Conservation (phyloP, 2,329 filamentous ascomycete genomes). For the Fusarium foetens region DNA sequence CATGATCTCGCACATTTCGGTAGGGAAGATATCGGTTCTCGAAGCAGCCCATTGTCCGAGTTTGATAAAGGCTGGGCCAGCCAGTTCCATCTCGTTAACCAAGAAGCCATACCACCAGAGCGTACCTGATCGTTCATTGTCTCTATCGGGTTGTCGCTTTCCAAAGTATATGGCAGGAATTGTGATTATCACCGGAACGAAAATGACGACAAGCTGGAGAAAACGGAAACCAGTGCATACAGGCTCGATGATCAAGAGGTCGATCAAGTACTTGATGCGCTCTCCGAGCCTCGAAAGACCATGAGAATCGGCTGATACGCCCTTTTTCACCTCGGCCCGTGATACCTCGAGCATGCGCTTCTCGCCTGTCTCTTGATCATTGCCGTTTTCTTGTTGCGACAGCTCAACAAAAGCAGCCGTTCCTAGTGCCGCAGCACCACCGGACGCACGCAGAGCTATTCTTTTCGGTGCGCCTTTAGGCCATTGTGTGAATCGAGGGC, state of each 20-base stretch:
- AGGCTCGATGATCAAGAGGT: slow-evolving; percentile 83
- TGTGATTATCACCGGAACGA: slow-evolving; percentile 85
- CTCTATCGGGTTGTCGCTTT: slow-evolving; percentile 66
- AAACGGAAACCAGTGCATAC: slow-evolving; percentile 89
- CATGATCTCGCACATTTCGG: slow-evolving; percentile 91
- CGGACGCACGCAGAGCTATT: slow-evolving; percentile 53
- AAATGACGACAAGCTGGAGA: slow-evolving; percentile 85
- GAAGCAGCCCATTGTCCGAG: slow-evolving; percentile 99
- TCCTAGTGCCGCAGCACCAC: slow-evolving; percentile 58
- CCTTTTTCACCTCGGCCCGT: slow-evolving; percentile 77
- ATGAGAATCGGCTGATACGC: slow-evolving; percentile 69
- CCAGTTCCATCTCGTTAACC: slow-evolving; percentile 88
- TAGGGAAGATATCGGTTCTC: slow-evolving; percentile 94
- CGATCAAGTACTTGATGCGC: slow-evolving; percentile 72
- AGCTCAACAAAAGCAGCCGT: slow-evolving; percentile 68
- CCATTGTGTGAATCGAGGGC: slow-evolving; percentile 44
- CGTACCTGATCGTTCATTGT: slow-evolving; percentile 82
- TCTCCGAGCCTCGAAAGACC: slow-evolving; percentile 69
- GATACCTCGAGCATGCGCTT: slow-evolving; percentile 88
- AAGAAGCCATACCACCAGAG: slow-evolving; percentile 96
- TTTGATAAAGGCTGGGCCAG: slow-evolving; percentile 98
- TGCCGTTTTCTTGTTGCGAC: slow-evolving; percentile 64
- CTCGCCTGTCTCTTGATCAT: slow-evolving; percentile 74
- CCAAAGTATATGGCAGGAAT: slow-evolving; percentile 88
- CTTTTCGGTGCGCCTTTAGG: slow-evolving; percentile 28